Evolutionary conservation across 2,329 filamentous ascomycete genomes (phyloP).

Genomic region (Sclerotinia nivalis): DNA sequence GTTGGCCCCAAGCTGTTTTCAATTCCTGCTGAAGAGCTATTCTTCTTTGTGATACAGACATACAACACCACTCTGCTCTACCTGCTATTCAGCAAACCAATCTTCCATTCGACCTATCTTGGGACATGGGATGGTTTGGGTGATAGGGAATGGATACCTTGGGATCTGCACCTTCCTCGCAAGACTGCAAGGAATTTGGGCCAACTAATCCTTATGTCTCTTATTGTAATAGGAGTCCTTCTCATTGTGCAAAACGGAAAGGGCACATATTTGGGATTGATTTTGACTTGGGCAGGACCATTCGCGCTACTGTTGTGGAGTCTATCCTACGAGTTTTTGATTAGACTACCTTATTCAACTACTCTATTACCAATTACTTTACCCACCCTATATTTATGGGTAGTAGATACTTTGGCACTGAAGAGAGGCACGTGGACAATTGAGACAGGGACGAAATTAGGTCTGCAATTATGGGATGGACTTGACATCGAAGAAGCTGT

Average conservation of each 20-base stretch:
- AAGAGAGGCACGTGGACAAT: conserved; percentile 72
- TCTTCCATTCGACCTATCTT: conserved; percentile 58
- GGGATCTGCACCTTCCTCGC: conserved; percentile 14
- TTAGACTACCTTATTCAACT: conserved; percentile 58
- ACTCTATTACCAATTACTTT: conserved; percentile 60
- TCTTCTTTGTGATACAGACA: conserved; percentile 77
- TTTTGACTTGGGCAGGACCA: conserved; percentile 67
- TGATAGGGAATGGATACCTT: conserved; percentile 26
- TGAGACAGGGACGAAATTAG: conserved; percentile 65
- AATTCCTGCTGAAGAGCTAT: conserved; percentile 72
- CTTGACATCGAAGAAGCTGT: conserved; percentile 73
- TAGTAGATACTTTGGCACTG: conserved; percentile 69
- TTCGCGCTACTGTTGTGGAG: conserved; percentile 65
- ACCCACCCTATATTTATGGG: conserved; percentile 70
- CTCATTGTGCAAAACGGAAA: conserved; percentile 49
- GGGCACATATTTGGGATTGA: conserved; percentile 68
- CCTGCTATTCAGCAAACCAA: conserved; percentile 62
- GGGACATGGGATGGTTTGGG: conserved; percentile 26
- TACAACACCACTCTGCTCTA: conserved; percentile 72
- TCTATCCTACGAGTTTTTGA: conserved; percentile 63
- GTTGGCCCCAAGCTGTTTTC: conserved; percentile 60
- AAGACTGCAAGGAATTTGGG: conserved; percentile 47
- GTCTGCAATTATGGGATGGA: conserved; percentile 60
- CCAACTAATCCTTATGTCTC: conserved; percentile 50
- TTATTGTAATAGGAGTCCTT: conserved; percentile 48